Evolutionary conservation across 192 early-diverging fungal species (phyloP), one percentile per base, ranked within the genome.

Genomic region (Entrophospora sp.): DNA sequence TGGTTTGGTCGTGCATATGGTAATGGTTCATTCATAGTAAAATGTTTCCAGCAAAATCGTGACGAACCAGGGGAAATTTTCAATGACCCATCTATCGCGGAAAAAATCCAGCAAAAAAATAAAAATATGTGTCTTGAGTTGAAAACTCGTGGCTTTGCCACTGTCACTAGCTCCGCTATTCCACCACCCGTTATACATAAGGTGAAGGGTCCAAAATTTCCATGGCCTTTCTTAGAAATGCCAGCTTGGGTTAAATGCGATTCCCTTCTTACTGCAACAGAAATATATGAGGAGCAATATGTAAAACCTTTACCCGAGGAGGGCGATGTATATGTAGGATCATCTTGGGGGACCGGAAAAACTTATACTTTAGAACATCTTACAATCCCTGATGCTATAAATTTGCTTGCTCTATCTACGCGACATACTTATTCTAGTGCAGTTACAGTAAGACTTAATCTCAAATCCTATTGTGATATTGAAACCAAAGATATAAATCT

Each of bases 31-130:
- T 58, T 58, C 25, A 58, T 58, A 36, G 34, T 58, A n/a, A 58
- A 58, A 58, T 58, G 56, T 22, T 58, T 58, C 56, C 34, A 58
- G 56, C 56, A 58, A 58, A 58, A 58, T 58, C 4, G 34, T n/a
- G 56, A 58, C 35, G 34, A 58, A 58, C n/a, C 14, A 36, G 56
- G 30, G 18, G 25, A 37, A 58, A 58, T 58, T 58, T 58, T 58
- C 35, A 58, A 58, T 58, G 32, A 36, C 56, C 34, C 34, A 58
- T 58, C 34, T 58, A 58, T 58, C n/a, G 34, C 25, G 22, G 34
- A 37, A 58, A 58, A 58, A 58, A 58, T 58, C 34, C 34, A 58
- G 25, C 56, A 58, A 58, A 58, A 58, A 58, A 58, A 58, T 58
- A 58, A 58, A 37, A 58, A 58, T 58, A 58, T 25, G n/a, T n/a